phyloP scores from a whole-genome alignment of 164 flowering plant genomes.

The Umbilicus rupestris region DNA sequence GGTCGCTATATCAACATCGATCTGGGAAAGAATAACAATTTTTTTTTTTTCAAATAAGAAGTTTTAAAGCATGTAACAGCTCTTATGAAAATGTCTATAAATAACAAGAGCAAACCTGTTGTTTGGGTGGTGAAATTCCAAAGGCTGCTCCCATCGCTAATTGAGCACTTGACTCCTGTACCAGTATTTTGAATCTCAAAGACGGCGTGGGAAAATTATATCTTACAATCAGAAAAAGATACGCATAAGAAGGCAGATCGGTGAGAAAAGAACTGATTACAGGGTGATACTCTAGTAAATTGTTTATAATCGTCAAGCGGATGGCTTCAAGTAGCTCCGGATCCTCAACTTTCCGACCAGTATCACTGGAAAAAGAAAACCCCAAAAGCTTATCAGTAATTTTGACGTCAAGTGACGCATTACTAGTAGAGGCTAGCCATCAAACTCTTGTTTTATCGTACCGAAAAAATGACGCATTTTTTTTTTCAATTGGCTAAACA shows the following conservation, averaged over 20 bases:
- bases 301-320: slow-evolving; percentile 91
- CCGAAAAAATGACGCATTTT: no score
- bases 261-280: slow-evolving; percentile 33
- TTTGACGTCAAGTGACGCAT: no score
- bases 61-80: not conserved
- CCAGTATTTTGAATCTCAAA: slow-evolving; percentile 11
- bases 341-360: slow-evolving; percentile 88
- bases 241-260: not conserved
- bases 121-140: slow-evolving; percentile 57
- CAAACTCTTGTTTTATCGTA: no score
- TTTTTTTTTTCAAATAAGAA: not conserved
- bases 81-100: no score
- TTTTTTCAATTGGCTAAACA: not conserved
- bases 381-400: no score
- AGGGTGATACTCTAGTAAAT: slow-evolving; percentile 84
- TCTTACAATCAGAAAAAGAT: not conserved
- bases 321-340: slow-evolving; percentile 95
- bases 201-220: no score
- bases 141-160: slow-evolving; percentile 89
- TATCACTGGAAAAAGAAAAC: slow-evolving; percentile 41
- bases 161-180: slow-evolving; percentile 86
- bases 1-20: slow-evolving; percentile 98
- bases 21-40: slow-evolving; percentile 43
- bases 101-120: slow-evolving; percentile 34
- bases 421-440: no score